Evolutionary conservation across 1,284 basidiomycete species (phyloP).

Genomic region (Earliella scabrosa): DNA sequence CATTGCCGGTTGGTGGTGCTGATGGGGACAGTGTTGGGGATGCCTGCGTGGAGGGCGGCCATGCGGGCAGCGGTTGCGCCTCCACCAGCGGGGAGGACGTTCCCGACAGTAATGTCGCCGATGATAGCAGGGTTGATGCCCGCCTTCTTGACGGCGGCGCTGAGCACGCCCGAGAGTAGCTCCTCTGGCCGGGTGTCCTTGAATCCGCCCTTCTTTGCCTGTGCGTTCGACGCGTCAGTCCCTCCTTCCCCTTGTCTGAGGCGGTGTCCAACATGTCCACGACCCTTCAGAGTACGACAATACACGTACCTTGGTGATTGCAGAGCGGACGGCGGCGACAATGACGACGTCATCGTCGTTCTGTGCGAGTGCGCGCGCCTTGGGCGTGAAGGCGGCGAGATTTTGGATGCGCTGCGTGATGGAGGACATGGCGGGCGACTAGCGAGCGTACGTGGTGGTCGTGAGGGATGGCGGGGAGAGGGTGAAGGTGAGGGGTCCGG

Average conservation of each 20-base stretch:
- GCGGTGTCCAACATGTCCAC: neutral
- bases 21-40: slow-evolving; percentile 81
- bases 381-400: slow-evolving; percentile 39
- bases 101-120: slow-evolving; percentile 92
- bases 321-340: slow-evolving; percentile 85
- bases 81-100: slow-evolving; percentile 91
- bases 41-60: slow-evolving; percentile 92
- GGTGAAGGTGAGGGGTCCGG: neutral
- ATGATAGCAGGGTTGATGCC: slow-evolving; percentile 82
- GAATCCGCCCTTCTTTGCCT: slow-evolving; percentile 92
- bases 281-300: neutral
- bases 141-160: slow-evolving; percentile 68
- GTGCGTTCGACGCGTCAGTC: slow-evolving; percentile 4
- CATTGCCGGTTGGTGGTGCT: slow-evolving; percentile 96
- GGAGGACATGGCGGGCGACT: slow-evolving; percentile 20
- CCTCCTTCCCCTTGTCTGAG: neutral
- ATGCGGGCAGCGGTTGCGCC: slow-evolving; percentile 92
- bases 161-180: slow-evolving; percentile 83
- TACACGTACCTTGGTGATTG: slow-evolving; percentile 80
- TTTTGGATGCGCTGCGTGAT: slow-evolving; percentile 31
- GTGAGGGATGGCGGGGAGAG: neutral
- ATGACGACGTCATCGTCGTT: slow-evolving; percentile 89
- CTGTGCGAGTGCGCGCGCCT: slow-evolving; percentile 56
- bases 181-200: slow-evolving; percentile 94
- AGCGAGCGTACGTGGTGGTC: slow-evolving; percentile 1